Percentiles rank a stretch among this genome's conserved stretches.
Conservation (phyloP, 2,329 filamentous ascomycete genomes). For the Aurifilum marmelostoma region DNA sequence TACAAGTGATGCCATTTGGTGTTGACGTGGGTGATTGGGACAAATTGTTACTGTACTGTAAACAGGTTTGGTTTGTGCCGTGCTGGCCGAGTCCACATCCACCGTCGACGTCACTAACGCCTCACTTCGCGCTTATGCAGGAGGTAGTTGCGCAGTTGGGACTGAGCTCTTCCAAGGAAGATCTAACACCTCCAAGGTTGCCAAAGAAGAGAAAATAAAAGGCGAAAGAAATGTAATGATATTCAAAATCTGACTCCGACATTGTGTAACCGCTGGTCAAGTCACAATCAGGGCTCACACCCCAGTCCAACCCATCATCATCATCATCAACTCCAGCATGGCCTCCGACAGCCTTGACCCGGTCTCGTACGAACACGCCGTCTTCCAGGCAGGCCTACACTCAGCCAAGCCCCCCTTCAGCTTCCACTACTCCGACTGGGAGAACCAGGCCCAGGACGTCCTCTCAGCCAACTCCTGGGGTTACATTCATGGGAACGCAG, state of each 20-base stretch:
- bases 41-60: neutral
- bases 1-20: too few relatives aligned
- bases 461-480: slow-evolving; percentile 30
- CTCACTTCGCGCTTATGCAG: neutral
- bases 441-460: slow-evolving; percentile 20
- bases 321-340: neutral
- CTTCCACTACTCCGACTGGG: slow-evolving; percentile 26
- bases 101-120: neutral
- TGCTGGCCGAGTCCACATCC: neutral
- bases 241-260: too few relatives aligned
- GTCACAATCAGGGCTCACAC: too few relatives aligned
- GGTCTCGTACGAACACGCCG: slow-evolving; percentile 19
- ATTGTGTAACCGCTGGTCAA: too few relatives aligned
- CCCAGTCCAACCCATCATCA: too few relatives aligned
- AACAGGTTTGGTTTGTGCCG: neutral
- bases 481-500: slow-evolving; percentile 27
- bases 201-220: too few relatives aligned
- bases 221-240: too few relatives aligned
- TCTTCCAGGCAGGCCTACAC: slow-evolving; percentile 25
- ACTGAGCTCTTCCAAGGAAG: too few relatives aligned
- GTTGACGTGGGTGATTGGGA: too few relatives aligned
- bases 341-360: slow-evolving; percentile 17
- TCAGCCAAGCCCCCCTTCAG: slow-evolving; percentile 25
- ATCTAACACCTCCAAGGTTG: too few relatives aligned
- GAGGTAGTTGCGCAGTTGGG: too few relatives aligned